Conservation (phyloP, 257 asterid genomes). For the Capsicum pubescens region DNA sequence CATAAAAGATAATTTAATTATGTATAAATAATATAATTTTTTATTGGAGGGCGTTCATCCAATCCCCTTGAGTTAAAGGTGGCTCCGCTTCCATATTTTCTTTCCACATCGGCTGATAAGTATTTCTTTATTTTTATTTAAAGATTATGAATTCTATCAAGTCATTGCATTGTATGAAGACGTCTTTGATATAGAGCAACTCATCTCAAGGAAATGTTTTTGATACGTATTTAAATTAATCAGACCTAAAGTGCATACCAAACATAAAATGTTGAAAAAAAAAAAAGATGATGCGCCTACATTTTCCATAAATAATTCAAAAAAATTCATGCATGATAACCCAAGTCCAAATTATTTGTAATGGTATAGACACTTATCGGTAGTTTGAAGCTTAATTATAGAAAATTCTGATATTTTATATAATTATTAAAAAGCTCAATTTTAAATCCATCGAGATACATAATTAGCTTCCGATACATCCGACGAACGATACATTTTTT, state of each 20-base stretch:
- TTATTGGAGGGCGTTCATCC: too few relatives aligned
- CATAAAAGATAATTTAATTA: too few relatives aligned
- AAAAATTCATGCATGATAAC: not conserved
- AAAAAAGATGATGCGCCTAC: not conserved
- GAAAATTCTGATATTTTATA: too few relatives aligned
- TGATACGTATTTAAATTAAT: not conserved
- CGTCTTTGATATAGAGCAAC: not conserved
- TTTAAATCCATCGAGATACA: too few relatives aligned
- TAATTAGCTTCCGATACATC: too few relatives aligned
- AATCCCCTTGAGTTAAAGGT: too few relatives aligned
- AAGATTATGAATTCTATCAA: not conserved
- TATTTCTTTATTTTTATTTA: not conserved
- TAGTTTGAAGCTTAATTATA: too few relatives aligned
- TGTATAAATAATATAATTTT: too few relatives aligned
- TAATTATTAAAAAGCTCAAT: too few relatives aligned
- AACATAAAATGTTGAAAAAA: accelerated
- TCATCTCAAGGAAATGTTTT: not conserved
- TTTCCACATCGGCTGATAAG: not conserved
- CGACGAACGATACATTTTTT: too few relatives aligned
- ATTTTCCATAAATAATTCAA: too few relatives aligned
- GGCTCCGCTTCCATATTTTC: not conserved
- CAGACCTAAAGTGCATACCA: accelerated
- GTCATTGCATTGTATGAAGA: not conserved
- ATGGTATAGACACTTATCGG: not conserved
- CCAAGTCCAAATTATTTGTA: not conserved